Evolutionary conservation across 2,329 filamentous ascomycete species (phyloP), one percentile per base, ranked within the genome.

Genomic region (Exophiala sp.): DNA sequence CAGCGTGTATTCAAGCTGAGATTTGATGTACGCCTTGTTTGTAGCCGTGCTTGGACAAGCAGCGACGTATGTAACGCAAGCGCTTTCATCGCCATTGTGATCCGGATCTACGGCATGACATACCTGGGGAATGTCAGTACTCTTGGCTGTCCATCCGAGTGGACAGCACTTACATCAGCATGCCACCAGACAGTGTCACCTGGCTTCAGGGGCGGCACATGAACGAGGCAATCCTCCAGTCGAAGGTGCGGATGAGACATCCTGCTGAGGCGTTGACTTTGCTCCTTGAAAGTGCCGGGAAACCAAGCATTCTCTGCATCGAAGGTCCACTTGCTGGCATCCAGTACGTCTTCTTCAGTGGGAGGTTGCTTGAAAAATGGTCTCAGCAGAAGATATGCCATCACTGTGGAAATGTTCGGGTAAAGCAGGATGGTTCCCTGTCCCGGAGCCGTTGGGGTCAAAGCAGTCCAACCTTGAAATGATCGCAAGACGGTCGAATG

Each of bases 111-210:
- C 71, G 1, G 71, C 71, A 52, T 73, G 71, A 33, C 67, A 68
- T 14, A 71, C 60, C 49, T 52, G 20, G 2, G 8, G 20, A 34
- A 32, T 41, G n/a, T 32, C 18, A 20, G 14, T 10, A 20, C 9
- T 41, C 6, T 21, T 49, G 3, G 14, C 5, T 14, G 20, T 39
- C 11, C 14, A 16, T n/a, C 14, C 16, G 5, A 9, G 20, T 5
- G 42, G 18, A 14, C 20, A 3, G 8, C 7, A 52, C 49, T 46
- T 43, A 54, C 44, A 63, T 74, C 71, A 20, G 62, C 60, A 48
- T 72, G 71, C 71, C 70, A 73, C 64, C 68, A 75, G 16, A 76
- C 66, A 1, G 66, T 72, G 54, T 75, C 72, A 0, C 71, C 72
- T 0, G 72, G 66, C 5, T 65, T 52, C 50, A 75, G 68, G 4